Evolutionary conservation across 257 asterid species (phyloP), one percentile per base, ranked within the genome.

Genomic region (Orobanche coerulescens): DNA sequence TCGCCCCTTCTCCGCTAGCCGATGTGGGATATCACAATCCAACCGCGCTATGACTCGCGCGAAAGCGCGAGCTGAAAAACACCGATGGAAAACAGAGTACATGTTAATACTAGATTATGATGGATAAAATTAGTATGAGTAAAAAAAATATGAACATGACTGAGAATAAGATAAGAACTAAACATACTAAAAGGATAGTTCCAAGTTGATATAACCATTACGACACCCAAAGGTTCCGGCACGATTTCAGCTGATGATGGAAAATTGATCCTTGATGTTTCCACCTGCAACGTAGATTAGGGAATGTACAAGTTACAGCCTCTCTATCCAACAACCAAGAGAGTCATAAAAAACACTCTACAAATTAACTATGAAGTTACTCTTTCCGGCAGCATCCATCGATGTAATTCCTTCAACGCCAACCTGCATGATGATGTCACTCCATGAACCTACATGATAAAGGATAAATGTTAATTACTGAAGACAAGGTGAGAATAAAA

Each of bases 161-260:
- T n/a, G n/a, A n/a, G n/a, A 47, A 7, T 47, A 47, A 10, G 30
- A 23, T 9, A 10, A 14, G 20, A 12, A 49, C 3, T 0, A 10
- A 34, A 82, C 98, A 18, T 82, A 92, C 98, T 25, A 61, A 88
- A 78, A 13, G 98, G 98, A 75, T 86, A 92, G 65, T 92, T 92
- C 98, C 98, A 92, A 36, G 98, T 75, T 44, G 96, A 84, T 76
- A 92, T 79, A 61, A 92, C 79, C 69, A 92, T 65, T 42, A 81
- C 78, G 20, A 78, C 95, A 2, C 98, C 96, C 14, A 86, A 65
- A 31, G 98, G 96, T 77, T 92, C 98, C 14, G 96, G 53, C 30
- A 92, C 85, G 71, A 92, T 78, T 75, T 84, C 79, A 18, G 84
- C 98, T 34, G 94, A 78, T 34, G 98, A 82, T 1, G 98, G 96